Evolutionary conservation across 1,284 basidiomycete species (phyloP).

Genomic region (Pseudozyma sp.): DNA sequence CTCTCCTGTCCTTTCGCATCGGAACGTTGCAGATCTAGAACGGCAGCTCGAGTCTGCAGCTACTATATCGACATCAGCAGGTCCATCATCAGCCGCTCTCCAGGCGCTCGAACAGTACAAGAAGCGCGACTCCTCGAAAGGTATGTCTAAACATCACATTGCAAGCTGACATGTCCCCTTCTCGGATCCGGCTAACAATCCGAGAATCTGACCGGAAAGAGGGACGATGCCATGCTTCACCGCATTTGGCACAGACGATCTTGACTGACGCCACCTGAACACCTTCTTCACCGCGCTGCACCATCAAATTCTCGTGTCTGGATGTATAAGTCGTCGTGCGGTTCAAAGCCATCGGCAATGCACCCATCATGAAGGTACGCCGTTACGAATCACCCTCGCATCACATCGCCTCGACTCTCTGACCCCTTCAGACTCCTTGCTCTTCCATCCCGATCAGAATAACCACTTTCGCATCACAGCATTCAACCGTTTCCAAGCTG

Average conservation of each 20-base stretch:
- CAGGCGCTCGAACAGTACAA: slow-evolving; percentile 64
- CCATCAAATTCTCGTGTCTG: too few relatives aligned
- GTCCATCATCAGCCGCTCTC: slow-evolving; percentile 32
- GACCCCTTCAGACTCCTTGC: background rate
- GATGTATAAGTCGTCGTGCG: slow-evolving; percentile 83
- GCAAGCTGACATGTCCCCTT: background rate
- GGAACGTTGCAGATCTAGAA: slow-evolving; percentile 24
- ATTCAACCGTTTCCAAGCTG: slow-evolving; percentile 92
- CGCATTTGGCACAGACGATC: too few relatives aligned
- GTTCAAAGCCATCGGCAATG: slow-evolving; percentile 98
- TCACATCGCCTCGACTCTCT: background rate
- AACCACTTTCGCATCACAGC: slow-evolving; percentile 98
- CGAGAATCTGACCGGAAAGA: too few relatives aligned
- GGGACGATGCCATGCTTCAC: too few relatives aligned
- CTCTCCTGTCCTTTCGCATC: background rate
- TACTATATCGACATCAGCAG: slow-evolving; percentile 3
- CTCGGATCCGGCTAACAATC: background rate
- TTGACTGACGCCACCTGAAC: too few relatives aligned
- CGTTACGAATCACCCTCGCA: background rate
- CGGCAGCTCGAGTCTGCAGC: slow-evolving; percentile 31
- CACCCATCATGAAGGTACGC: slow-evolving; percentile 88
- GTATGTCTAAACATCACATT: slow-evolving; percentile 24
- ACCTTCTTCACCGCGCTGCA: too few relatives aligned
- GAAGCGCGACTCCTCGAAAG: slow-evolving; percentile 62
- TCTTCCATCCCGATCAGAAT: slow-evolving; percentile 68